Conservation (phyloP, 768 basidiomycete genomes). For the Fomitopsis serialis region DNA sequence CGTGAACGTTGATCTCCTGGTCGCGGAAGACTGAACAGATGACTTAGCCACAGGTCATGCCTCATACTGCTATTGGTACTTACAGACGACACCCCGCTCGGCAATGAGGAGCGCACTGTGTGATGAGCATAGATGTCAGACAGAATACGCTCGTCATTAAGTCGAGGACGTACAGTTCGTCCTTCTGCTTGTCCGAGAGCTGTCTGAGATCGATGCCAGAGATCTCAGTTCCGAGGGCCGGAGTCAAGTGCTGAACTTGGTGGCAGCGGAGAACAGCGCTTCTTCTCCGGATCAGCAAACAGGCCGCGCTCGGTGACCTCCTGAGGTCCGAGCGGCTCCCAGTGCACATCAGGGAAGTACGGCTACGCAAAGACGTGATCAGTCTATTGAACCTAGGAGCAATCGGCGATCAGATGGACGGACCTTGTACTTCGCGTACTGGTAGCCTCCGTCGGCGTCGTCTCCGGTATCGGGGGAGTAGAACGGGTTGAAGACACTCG, state of each 20-base stretch:
- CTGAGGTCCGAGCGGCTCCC: slow-evolving; percentile 56
- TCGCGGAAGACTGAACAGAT: slow-evolving; percentile 57
- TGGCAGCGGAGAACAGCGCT: slow-evolving; percentile 57
- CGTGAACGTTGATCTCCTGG: slow-evolving; percentile 62
- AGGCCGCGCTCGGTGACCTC: slow-evolving; percentile 62
- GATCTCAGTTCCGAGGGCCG: slow-evolving; percentile 72
- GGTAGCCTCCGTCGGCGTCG: slow-evolving; percentile 46
- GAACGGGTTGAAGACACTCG: slow-evolving; percentile 51
- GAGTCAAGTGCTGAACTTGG: slow-evolving; percentile 63
- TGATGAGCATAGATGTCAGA: slow-evolving; percentile 5
- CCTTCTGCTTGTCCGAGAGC: slow-evolving; percentile 62
- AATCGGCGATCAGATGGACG: slow-evolving; percentile 2
- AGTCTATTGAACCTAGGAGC: neutral
- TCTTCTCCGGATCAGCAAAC: slow-evolving; percentile 68
- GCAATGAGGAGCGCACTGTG: slow-evolving; percentile 65
- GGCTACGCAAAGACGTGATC: slow-evolving; percentile 38
- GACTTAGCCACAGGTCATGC: neutral
- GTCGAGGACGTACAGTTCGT: slow-evolving; percentile 56
- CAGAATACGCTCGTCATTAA: neutral
- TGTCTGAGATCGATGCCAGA: slow-evolving; percentile 68
- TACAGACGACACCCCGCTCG: slow-evolving; percentile 74
- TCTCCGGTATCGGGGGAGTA: slow-evolving; percentile 54
- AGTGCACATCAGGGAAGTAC: slow-evolving; percentile 53
- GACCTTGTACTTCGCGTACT: slow-evolving; percentile 58
- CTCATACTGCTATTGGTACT: slow-evolving; percentile 21